Percentiles rank a stretch among this genome's conserved stretches.
Conservation (phyloP, 371 early-diverging fungal species). For the Mucor circinelloides region DNA sequence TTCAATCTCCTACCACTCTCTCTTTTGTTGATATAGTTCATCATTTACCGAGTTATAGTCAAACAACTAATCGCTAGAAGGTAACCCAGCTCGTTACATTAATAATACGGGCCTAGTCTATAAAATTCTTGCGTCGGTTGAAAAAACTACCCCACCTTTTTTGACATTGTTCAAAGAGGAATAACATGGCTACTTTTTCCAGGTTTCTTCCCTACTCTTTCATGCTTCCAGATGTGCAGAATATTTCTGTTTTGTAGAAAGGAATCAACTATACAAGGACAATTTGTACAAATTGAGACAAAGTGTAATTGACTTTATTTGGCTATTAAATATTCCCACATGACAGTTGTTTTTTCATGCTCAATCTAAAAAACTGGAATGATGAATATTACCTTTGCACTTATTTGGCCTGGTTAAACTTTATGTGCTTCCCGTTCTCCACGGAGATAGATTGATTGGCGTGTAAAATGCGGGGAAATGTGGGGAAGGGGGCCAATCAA, state of each 20-base stretch:
- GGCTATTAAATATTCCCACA: conserved; percentile 1
- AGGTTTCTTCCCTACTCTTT: background rate
- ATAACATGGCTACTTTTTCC: background rate
- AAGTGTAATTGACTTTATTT: background rate
- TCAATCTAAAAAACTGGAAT: background rate
- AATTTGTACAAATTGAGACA: background rate
- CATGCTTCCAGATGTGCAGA: background rate
- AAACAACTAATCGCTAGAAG: background rate
- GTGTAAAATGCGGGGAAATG: conserved; percentile 23
- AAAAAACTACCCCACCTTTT: conserved; percentile 1
- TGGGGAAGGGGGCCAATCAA: conserved; percentile 11
- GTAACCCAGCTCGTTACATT: conserved; percentile 1
- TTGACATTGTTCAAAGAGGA: background rate
- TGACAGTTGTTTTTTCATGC: background rate
- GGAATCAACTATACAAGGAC: background rate
- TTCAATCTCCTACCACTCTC: background rate
- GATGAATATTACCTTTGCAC: background rate
- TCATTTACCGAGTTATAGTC: background rate
- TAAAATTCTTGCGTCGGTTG: background rate
- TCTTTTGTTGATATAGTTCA: background rate
- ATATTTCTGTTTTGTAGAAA: background rate
- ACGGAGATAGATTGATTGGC: conserved; percentile 4
- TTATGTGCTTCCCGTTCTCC: conserved; percentile 1
- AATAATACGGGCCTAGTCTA: background rate
- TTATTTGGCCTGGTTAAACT: background rate